Conservation (phyloP, 371 early-diverging fungal species). For the Umbelopsis sp. region DNA sequence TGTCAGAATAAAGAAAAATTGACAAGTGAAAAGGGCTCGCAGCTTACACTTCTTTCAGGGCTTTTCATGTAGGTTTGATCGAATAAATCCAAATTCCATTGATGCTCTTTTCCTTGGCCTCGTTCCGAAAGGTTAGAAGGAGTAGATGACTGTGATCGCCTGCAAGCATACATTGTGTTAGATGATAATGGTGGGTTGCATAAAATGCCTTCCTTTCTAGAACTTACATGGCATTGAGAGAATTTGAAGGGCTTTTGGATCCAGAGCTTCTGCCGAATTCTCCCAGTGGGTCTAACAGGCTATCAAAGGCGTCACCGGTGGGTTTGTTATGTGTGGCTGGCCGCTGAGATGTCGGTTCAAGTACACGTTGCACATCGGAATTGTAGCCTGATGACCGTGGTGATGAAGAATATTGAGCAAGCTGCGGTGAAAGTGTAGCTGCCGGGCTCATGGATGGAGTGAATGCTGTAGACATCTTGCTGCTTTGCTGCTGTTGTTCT, state of each 20-base stretch:
- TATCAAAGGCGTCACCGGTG: slow-evolving; percentile 29
- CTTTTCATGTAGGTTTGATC: slow-evolving; percentile 22
- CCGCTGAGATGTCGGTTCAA: background rate
- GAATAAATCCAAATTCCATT: slow-evolving; percentile 63
- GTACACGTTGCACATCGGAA: slow-evolving; percentile 1
- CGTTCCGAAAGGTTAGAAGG: slow-evolving; percentile 8
- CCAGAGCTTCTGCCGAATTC: slow-evolving; percentile 20
- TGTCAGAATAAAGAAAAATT: background rate
- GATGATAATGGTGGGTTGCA: too few relatives aligned
- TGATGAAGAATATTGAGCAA: slow-evolving; percentile 9
- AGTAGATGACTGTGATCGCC: background rate
- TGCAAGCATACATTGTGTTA: slow-evolving; percentile 9
- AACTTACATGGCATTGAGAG: slow-evolving; percentile 55
- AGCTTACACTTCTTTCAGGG: background rate
- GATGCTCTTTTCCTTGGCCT: slow-evolving; percentile 32
- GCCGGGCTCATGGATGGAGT: background rate
- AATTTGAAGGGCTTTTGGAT: slow-evolving; percentile 29
- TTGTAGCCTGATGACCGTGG: slow-evolving; percentile 9
- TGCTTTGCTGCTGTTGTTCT: background rate
- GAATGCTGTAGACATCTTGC: background rate
- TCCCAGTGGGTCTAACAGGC: slow-evolving; percentile 41
- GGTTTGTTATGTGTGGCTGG: slow-evolving; percentile 1
- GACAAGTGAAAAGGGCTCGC: background rate
- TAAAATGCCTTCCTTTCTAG: too few relatives aligned
- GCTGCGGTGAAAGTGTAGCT: background rate